phyloP scores from a whole-genome alignment of 2,329 filamentous ascomycete genomes.

The Colletotrichum sp. region DNA sequence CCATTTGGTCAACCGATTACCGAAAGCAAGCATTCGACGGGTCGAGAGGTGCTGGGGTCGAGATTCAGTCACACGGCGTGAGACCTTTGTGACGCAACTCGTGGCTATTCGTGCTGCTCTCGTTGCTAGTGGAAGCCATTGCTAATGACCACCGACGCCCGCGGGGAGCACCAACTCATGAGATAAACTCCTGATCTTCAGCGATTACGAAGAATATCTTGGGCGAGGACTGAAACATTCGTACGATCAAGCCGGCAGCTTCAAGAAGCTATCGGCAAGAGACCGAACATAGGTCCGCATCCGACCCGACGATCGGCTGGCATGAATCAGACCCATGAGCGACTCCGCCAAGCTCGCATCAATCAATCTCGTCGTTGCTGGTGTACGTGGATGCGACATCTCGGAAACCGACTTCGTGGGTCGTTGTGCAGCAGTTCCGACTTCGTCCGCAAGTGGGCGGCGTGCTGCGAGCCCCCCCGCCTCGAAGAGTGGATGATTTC shows the following conservation, averaged over 20 bases:
- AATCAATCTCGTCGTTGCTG: neutral
- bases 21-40: neutral
- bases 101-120: neutral
- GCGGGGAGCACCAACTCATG: neutral
- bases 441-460: neutral
- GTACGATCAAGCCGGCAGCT: neutral
- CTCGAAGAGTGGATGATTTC: neutral
- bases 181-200: neutral
- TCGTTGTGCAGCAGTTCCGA: neutral
- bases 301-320: neutral
- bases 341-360: neutral
- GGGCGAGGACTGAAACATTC: neutral
- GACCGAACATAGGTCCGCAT: neutral
- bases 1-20: neutral
- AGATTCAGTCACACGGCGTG: neutral
- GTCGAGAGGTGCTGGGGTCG: neutral
- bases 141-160: neutral
- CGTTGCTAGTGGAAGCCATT: neutral
- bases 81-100: neutral
- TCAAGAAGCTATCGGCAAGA: neutral
- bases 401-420: neutral
- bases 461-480: neutral
- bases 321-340: neutral
- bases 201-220: neutral
- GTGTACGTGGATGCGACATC: neutral